These are phyloP conservation scores for Scutellaria galericulata DNA, from an alignment of 257 asterid genomes.

Conservation along the genomic window DNA sequence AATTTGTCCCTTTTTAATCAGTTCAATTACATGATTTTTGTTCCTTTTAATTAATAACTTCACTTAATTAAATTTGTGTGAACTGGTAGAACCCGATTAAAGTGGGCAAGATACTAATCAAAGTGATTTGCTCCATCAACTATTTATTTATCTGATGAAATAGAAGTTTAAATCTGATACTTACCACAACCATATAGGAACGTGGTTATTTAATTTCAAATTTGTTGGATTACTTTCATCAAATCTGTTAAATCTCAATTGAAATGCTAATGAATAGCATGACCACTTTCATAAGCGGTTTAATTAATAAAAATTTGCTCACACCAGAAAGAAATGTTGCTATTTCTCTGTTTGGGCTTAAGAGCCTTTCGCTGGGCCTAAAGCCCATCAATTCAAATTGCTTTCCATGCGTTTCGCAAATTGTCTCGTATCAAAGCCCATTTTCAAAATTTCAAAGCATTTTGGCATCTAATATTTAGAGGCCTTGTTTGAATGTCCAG, in stretches of 20 bases:
- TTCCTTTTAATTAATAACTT: neutral
- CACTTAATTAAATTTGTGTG: too few relatives aligned
- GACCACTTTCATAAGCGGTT: neutral
- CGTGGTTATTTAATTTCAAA: too few relatives aligned
- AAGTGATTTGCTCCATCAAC: too few relatives aligned
- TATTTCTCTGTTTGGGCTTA: neutral
- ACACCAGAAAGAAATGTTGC: neutral
- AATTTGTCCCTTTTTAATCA: constrained; percentile 1
- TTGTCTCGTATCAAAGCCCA: neutral
- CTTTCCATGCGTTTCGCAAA: neutral
- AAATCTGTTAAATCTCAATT: too few relatives aligned
- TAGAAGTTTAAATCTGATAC: too few relatives aligned
- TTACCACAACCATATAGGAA: too few relatives aligned
- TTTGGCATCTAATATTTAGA: neutral
- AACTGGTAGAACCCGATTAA: too few relatives aligned
- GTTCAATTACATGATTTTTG: constrained; percentile 4
- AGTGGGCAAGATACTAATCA: too few relatives aligned
- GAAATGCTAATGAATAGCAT: neutral
- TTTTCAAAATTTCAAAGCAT: neutral
- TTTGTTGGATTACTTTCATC: too few relatives aligned
- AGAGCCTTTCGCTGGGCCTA: neutral
- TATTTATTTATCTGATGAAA: too few relatives aligned
- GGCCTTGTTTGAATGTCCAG: neutral
- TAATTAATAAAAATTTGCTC: neutral
- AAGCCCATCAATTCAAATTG: neutral